Base-by-base conservation (phyloP, 805 yeast species). In the Metschnikowia lunata region DNA sequence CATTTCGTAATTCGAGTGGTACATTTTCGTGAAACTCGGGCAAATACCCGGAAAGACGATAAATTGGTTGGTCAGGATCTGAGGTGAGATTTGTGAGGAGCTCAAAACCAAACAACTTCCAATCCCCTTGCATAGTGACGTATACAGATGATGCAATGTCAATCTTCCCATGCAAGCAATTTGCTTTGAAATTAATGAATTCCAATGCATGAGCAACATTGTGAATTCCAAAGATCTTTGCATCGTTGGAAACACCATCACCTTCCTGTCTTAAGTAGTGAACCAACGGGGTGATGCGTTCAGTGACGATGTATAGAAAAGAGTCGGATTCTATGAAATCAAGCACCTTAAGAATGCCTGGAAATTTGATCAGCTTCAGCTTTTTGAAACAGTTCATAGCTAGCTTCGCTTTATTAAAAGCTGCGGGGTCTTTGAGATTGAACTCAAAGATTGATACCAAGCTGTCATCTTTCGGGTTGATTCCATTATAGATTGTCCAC, bases 31-130 rank as follows among this genome's bases (percentile, higher is more conserved):
- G 36, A 55, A 62, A 55, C 18, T 57, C 46, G 26, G 62, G 63
- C 35, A 48, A 51, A 30, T 18, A 49, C 33, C 37, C 54, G n/a
- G 59, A 71, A 34, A 59, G 58, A 31, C 73, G 60, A 49, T 70
- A 75, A 9, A 66, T 58, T 15, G 75, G 74, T 39, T 64, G 69
- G 14, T 74, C 73, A 14, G 74, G 73, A 49, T 71, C 81, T 5
- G 75, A 67, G 8, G 53, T 66, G 35, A 75, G 59, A 43, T 70
- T 75, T 1, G 83, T 73, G 30, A 80, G 63, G 1, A 83, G 61
- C 61, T 90, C 97, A 55, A 89, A 80, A 1, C 96, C 96, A 46
- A 85, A 85, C 26, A 90, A 59, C 47, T 80, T 83, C 91, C 96
- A 88, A 57, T 85, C 95, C 11, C 97, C 96, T 28, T 72, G 75